phyloP scores from a whole-genome alignment of 2,329 filamentous ascomycete species.

The Cladosporium sp. region DNA sequence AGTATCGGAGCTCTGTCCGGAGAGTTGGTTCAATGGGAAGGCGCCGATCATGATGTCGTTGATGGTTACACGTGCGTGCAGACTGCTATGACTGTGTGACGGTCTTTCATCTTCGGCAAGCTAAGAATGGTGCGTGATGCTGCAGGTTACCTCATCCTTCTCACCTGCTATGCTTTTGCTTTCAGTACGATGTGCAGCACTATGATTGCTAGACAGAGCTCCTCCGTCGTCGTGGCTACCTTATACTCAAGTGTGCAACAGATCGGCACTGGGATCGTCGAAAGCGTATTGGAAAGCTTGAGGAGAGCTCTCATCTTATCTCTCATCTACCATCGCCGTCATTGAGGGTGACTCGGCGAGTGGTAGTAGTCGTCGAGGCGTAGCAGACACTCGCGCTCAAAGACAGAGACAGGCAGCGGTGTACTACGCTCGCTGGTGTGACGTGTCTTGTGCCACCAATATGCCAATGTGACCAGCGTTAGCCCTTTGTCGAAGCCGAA shows the following conservation, averaged over 20 bases:
- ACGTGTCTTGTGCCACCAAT: background rate
- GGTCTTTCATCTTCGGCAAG: background rate
- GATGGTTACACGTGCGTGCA: background rate
- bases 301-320: background rate
- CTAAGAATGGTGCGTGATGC: background rate
- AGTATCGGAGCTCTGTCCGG: background rate
- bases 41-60: background rate
- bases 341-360: background rate
- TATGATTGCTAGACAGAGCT: background rate
- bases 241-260: background rate
- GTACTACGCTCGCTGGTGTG: background rate
- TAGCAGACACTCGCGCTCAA: background rate
- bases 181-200: background rate
- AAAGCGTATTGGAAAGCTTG: constrained; percentile 5
- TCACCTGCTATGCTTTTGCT: background rate
- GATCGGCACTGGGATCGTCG: constrained; percentile 1
- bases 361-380: background rate
- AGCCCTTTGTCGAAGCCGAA: background rate
- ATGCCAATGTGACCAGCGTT: background rate
- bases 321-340: background rate
- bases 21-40: background rate
- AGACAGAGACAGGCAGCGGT: background rate
- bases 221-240: background rate
- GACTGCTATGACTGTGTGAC: background rate
- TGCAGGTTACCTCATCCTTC: background rate